A percentile compares a stretch with the other conserved stretches of the same genome.
These are phyloP conservation scores for Pneumocystis wakefieldiae DNA, from an alignment of 1,139 yeast species.

Conservation along the genomic window DNA sequence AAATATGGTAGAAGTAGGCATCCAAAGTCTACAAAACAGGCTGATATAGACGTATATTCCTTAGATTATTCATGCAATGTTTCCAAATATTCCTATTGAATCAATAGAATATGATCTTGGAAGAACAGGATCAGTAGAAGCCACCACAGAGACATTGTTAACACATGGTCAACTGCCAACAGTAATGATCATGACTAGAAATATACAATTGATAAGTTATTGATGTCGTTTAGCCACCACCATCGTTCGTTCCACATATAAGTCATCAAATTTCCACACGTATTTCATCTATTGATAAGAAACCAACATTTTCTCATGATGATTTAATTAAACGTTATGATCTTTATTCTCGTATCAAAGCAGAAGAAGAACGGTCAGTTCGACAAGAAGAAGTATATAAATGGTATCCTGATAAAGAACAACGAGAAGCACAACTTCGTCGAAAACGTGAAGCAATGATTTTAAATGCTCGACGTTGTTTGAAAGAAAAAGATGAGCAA, in stretches of 20 bases:
- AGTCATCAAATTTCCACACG: background rate
- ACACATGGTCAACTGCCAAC: background rate
- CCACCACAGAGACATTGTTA: conserved; percentile 11
- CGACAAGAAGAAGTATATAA: conserved; percentile 12
- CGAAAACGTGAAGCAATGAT: conserved; percentile 39
- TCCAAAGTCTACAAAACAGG: background rate
- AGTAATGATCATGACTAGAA: background rate
- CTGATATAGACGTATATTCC: background rate
- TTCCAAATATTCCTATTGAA: conserved; percentile 7
- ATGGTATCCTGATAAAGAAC: conserved; percentile 30
- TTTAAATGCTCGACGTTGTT: conserved; percentile 33
- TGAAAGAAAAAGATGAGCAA: conserved; percentile 20
- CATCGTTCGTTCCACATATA: background rate
- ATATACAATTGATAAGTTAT: background rate
- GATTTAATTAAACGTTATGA: background rate
- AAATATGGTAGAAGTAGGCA: conserved; percentile 1
- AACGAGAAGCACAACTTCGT: conserved; percentile 30
- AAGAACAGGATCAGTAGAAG: conserved; percentile 9
- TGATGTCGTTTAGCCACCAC: background rate
- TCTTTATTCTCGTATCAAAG: background rate
- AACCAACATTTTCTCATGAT: background rate
- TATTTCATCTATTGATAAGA: background rate
- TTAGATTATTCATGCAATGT: conserved; percentile 8
- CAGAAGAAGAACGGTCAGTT: background rate
- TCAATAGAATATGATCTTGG: conserved; percentile 12